A percentile compares a stretch with the other conserved stretches of the same genome.
These are phyloP conservation scores for Geotrichum candidum DNA, from an alignment of 1,139 yeast genomes.

Conservation along the genomic window DNA sequence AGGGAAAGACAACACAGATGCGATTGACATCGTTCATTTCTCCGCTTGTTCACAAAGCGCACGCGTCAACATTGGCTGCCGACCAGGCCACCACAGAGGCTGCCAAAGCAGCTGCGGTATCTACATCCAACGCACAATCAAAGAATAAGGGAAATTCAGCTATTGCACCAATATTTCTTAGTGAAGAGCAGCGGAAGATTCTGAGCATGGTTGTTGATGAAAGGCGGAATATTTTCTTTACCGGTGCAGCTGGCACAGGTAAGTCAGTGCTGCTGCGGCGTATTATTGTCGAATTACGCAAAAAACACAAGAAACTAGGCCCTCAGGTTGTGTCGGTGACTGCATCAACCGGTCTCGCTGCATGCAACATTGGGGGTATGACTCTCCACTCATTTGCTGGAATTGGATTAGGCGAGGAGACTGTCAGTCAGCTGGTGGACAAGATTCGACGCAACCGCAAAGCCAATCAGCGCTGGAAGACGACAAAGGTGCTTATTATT, in stretches of 20 bases:
- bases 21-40: slow-evolving; percentile 14
- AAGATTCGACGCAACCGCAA: slow-evolving; percentile 47
- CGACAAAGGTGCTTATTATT: slow-evolving; percentile 58
- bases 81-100: slow-evolving; percentile 1
- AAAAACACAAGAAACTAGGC: slow-evolving; percentile 30
- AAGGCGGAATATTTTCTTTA: slow-evolving; percentile 61
- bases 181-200: slow-evolving; percentile 67
- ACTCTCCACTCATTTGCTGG: slow-evolving; percentile 86
- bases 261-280: slow-evolving; percentile 72
- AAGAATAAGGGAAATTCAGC: background rate
- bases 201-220: slow-evolving; percentile 55
- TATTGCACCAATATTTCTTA: slow-evolving; percentile 34
- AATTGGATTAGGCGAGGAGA: slow-evolving; percentile 64
- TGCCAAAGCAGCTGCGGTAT: background rate
- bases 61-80: slow-evolving; percentile 11
- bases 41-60: slow-evolving; percentile 11
- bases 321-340: slow-evolving; percentile 65
- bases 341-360: slow-evolving; percentile 91
- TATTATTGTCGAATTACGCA: slow-evolving; percentile 55
- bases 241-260: slow-evolving; percentile 97
- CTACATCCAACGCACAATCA: background rate
- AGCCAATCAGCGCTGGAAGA: slow-evolving; percentile 55
- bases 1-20: slow-evolving; percentile 2
- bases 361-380: slow-evolving; percentile 83
- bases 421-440: slow-evolving; percentile 42